Base-by-base conservation (phyloP, 1,139 yeast species). In the Sugiyamaella neomexicana region DNA sequence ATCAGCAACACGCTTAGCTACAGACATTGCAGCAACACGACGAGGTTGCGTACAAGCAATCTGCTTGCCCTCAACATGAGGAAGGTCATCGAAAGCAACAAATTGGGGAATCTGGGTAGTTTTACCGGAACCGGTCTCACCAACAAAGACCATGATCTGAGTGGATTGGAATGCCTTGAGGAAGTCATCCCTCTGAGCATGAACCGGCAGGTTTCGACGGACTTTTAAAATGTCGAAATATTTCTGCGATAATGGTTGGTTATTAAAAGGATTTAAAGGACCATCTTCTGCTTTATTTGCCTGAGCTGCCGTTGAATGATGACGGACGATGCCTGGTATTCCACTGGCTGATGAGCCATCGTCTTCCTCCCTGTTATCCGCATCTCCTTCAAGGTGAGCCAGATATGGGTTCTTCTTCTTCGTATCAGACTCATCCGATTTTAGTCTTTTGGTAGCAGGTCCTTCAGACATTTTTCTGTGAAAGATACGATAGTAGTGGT, bases 81-180 rank as follows among this genome's bases (percentile, higher is more conserved):
- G 96, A 72, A 95, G 82, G 64, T 90, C 98, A 69, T 93, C 98
- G 62, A 85, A 90, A 46, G 91, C 77, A 31, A 93, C 97, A 74
- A 90, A 91, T 72, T 91, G 98, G 2, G 98, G 97, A 58, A 91
- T 90, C 72, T 91, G 98, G 0, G 98, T 91, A 25, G 98, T 91
- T 70, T 91, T 91, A 79, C 98, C 98, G 13, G 97, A 89, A 72
- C 98, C 98, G 1, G 99, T 93, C 71, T 93, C 99, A 75, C 99
- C 99, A 44, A 93, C 98, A 72, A 93, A 90, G 47, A 93, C 98
- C 95, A 93, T 87, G 68, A 93, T 88, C 72, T 93, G 99, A 46
- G 95, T 84, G 15, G 80, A 75, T 60, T 93, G 98, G 74, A 87
- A 93, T 58, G 87, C 81, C 60, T 79, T 77, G 57, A 93, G 77